Evolutionary conservation across 352 stramenopile genomes (phyloP).

Genomic region (Globisporangium spiculum): DNA sequence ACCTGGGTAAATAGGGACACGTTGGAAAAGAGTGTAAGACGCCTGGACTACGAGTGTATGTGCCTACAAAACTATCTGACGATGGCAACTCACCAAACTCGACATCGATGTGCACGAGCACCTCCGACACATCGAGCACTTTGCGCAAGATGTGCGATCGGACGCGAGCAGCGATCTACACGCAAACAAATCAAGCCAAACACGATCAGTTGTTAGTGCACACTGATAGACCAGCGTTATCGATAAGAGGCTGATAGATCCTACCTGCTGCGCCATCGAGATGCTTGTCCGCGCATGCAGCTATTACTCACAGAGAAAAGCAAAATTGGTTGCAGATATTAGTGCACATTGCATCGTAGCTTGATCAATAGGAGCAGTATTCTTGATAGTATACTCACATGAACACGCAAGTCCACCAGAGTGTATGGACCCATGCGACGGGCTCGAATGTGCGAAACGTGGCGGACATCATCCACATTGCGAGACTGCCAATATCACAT

Average conservation of each 20-base stretch:
- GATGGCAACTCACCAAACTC: conserved; percentile 42
- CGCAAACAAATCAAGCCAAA: background rate
- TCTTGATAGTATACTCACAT: conserved; percentile 40
- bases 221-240: background rate
- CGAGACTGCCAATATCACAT: conserved; percentile 36
- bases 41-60: no score
- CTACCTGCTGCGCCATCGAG: conserved; percentile 80
- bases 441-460: conserved; percentile 78
- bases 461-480: conserved; percentile 76
- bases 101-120: conserved; percentile 86
- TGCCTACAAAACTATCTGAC: no score
- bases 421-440: conserved; percentile 87
- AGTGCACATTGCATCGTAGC: background rate
- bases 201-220: background rate
- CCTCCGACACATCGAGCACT: conserved; percentile 79
- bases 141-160: conserved; percentile 65
- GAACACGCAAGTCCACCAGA: conserved; percentile 79
- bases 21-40: no score
- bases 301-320: conserved; percentile 20
- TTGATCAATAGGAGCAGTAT: background rate
- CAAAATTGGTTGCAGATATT: background rate
- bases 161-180: conserved; percentile 63
- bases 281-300: conserved; percentile 77
- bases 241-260: background rate
- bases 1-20: conserved; percentile 21